Evolutionary conservation across 192 early-diverging fungal species (phyloP), one percentile per base, ranked within the genome.

Genomic region (Linnemannia elongata): DNA sequence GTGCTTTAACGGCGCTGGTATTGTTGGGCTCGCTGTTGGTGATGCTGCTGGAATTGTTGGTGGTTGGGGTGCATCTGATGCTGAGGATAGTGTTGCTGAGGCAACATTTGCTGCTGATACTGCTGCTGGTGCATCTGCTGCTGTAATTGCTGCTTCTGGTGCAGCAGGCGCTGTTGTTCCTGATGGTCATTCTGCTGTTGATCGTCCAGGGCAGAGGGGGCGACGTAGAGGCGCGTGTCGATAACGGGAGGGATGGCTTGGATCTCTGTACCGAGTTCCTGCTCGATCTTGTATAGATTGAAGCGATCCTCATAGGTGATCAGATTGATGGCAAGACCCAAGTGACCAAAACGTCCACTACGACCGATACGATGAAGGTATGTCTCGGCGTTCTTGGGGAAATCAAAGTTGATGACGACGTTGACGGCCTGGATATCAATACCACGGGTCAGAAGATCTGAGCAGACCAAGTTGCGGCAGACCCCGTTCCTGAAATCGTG

Each of bases 351-450:
- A 75, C 97, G 94, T 4, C 98, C 98, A 35, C 96, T 97, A 84
- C 98, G 95, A 71, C 98, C 98, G 84, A 99, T 99, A 80, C 98
- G 95, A 90, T 99, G 98, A 63, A 99, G 90, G 82, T 99, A 99
- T 1, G 97, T 99, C 89, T 99, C 98, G 41, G 97, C 96, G 78
- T 98, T 99, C 88, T 98, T 98, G 79, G 97, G 97, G 87, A 99
- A 98, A 89, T 99, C 98, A 94, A 98, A 99, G 93, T 99, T 98
- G 93, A 99, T 98, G 69, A 99, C 98, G 30, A 99, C 97, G 88
- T 98, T 98, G 52, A 99, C 98, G 41, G 97, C 97, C 91, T 99
- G 98, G 88, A 99, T 98, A 88, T 99, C 98, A 84, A 99, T 99
- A 90, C 98, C 98, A 76, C 98, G 95, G 13, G 98, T 98, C 71